Percentiles rank a stretch among this genome's conserved stretches.
Conservation (phyloP, 2,329 filamentous ascomycete genomes). For the Helotiales sp. region DNA sequence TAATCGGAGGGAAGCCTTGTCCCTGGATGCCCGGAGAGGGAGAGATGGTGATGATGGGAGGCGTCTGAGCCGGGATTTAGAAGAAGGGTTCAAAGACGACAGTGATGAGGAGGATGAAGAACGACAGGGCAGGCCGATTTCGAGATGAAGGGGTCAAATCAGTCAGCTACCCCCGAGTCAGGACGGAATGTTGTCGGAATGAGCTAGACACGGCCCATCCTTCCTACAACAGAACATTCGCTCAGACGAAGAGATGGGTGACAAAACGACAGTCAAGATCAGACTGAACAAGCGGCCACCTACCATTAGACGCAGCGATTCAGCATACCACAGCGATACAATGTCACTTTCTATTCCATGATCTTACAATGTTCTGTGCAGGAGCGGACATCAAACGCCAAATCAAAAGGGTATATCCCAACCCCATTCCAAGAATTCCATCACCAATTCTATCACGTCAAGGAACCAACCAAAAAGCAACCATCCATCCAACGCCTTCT, state of each 20-base stretch:
- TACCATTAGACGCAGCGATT: not conserved
- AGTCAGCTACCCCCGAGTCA: not conserved
- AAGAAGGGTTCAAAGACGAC: slow-evolving; percentile 76
- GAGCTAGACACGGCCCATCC: slow-evolving; percentile 4
- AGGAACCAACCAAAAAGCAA: not conserved
- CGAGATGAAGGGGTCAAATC: slow-evolving; percentile 16
- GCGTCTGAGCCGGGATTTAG: slow-evolving; percentile 78
- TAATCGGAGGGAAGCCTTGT: slow-evolving; percentile 49
- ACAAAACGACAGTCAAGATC: not conserved
- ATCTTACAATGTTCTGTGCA: not conserved
- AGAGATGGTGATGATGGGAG: slow-evolving; percentile 54
- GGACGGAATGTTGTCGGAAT: slow-evolving; percentile 17
- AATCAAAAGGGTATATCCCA: not conserved
- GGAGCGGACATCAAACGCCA: not conserved
- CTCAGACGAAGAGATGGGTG: not conserved
- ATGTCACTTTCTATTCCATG: not conserved
- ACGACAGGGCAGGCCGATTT: slow-evolving; percentile 19
- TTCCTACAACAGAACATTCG: not conserved
- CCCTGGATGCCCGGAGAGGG: slow-evolving; percentile 43
- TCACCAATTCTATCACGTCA: too few species aligned
- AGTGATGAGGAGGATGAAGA: slow-evolving; percentile 61
- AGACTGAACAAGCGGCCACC: not conserved
- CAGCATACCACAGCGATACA: not conserved
- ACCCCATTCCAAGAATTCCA: not conserved
- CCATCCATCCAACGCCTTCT: not conserved